Conservation (phyloP, 2,329 filamentous ascomycete genomes). For the Ophiostoma tasmaniense region DNA sequence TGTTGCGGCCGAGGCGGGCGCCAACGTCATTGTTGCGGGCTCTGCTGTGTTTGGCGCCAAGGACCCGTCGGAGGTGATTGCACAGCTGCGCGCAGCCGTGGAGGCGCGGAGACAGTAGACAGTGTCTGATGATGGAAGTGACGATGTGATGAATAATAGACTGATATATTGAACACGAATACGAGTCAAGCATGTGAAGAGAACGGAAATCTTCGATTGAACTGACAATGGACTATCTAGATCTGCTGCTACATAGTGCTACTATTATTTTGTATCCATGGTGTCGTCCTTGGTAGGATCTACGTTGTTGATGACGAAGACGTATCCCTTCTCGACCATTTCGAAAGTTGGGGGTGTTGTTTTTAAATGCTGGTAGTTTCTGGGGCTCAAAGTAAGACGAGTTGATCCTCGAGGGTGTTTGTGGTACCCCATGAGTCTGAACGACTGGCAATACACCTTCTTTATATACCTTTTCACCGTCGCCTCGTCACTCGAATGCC, state of each 20-base stretch:
- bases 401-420: not conserved
- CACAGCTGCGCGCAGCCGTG: constrained; percentile 69
- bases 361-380: too few relatives aligned
- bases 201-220: not conserved
- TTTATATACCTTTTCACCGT: not conserved
- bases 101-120: constrained; percentile 45
- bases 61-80: constrained; percentile 79
- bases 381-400: too few relatives aligned
- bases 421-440: not conserved
- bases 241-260: not conserved
- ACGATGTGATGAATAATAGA: constrained; percentile 18
- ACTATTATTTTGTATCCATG: not conserved
- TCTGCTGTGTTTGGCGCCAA: constrained; percentile 91
- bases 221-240: too few relatives aligned
- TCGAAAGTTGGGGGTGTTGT: too few relatives aligned
- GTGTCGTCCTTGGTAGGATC: not conserved
- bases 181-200: not conserved
- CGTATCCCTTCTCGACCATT: not conserved
- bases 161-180: not conserved
- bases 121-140: constrained; percentile 15
- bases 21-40: constrained; percentile 95
- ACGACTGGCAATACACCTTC: not conserved
- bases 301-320: not conserved
- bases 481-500: not conserved
- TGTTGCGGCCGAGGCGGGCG: constrained; percentile 86